Conservation (phyloP, 2,329 filamentous ascomycete genomes). For the Apiospora aurea region DNA sequence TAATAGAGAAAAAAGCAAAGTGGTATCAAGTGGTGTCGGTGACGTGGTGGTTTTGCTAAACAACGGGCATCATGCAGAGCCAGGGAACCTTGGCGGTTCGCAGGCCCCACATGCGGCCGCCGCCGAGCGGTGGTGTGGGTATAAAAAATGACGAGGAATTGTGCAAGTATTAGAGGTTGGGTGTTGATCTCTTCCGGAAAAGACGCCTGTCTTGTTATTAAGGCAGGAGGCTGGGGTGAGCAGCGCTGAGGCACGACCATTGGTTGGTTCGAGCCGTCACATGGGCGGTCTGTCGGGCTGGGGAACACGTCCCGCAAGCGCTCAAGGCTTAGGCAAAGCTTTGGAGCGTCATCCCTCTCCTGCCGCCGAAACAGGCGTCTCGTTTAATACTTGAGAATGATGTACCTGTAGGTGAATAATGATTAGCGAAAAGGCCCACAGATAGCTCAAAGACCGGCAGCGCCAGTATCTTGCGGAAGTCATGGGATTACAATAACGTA, state of each 20-base stretch:
- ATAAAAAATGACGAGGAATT: conserved; percentile 18
- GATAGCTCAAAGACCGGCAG: background rate
- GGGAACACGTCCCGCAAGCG: background rate
- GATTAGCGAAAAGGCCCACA: conserved; percentile 8
- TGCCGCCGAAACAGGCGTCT: conserved; percentile 19
- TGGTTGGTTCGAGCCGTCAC: conserved; percentile 1
- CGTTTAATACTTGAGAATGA: conserved; percentile 76
- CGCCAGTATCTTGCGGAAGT: background rate
- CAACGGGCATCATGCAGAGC: conserved; percentile 5
- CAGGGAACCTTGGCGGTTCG: background rate
- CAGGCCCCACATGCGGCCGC: conserved; percentile 4
- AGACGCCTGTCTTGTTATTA: conserved; percentile 15
- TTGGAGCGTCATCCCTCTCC: conserved; percentile 5
- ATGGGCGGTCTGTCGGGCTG: conserved; percentile 16
- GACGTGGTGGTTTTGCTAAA: conserved; percentile 11
- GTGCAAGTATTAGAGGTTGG: conserved; percentile 8
- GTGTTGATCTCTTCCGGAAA: conserved; percentile 4
- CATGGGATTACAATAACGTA: conserved; percentile 53
- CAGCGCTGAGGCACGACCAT: background rate
- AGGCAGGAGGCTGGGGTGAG: background rate
- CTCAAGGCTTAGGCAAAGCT: background rate
- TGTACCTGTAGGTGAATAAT: conserved; percentile 59
- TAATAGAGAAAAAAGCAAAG: conserved; percentile 11
- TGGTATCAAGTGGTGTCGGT: conserved; percentile 19
- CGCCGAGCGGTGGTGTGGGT: conserved; percentile 18